Conservation (phyloP, 768 basidiomycete species). For the Boletus sp. region DNA sequence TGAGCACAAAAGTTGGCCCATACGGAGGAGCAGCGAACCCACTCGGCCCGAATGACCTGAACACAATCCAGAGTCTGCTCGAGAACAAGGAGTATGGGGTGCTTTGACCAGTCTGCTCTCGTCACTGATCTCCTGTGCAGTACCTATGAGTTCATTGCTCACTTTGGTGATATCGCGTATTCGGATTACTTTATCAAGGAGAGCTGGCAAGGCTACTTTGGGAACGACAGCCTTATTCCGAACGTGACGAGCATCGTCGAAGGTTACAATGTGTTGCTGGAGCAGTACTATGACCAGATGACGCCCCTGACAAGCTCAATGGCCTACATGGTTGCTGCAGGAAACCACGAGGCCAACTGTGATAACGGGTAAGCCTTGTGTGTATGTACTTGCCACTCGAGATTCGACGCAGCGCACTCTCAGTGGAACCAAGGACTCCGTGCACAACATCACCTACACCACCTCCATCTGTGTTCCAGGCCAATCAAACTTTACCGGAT, state of each 20-base stretch:
- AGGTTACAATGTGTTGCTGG: conserved; percentile 25
- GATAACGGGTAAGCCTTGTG: conserved; percentile 25
- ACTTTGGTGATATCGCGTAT: conserved; percentile 27
- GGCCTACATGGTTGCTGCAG: conserved; percentile 27
- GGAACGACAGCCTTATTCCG: conserved; percentile 24
- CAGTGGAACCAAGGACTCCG: conserved; percentile 23
- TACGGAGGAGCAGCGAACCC: conserved; percentile 20
- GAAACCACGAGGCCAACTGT: conserved; percentile 32
- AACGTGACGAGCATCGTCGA: conserved; percentile 26
- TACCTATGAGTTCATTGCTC: conserved; percentile 28
- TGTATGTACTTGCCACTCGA: not conserved
- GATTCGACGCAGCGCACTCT: not conserved
- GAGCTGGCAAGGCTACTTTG: conserved; percentile 32
- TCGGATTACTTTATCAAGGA: conserved; percentile 30
- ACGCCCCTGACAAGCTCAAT: conserved; percentile 21
- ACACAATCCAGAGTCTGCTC: conserved; percentile 29
- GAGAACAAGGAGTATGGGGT: conserved; percentile 26
- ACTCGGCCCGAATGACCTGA: conserved; percentile 26
- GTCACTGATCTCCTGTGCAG: conserved; percentile 9
- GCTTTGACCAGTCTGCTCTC: not conserved
- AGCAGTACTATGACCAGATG: conserved; percentile 31
- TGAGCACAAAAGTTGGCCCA: conserved; percentile 31
- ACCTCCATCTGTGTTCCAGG: conserved; percentile 27
- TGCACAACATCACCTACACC: conserved; percentile 28
- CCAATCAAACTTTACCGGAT: conserved; percentile 29